Base-by-base conservation (phyloP, 2,329 filamentous ascomycete genomes). In the Hymenoscyphus salicellus region DNA sequence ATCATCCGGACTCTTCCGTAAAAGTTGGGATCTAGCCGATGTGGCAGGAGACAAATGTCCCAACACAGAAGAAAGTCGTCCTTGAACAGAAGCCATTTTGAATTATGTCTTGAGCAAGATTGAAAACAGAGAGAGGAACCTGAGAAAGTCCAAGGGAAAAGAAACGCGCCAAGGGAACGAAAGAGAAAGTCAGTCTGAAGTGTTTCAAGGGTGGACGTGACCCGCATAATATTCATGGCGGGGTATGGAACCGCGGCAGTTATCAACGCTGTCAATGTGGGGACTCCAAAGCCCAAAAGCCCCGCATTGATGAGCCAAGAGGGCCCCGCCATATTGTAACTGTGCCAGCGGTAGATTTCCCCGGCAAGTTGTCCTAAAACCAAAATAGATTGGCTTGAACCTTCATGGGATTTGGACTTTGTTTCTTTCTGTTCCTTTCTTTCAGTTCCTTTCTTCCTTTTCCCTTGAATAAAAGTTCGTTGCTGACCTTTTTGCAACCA, bases 1-100 rank as follows among this genome's bases (percentile, higher is more conserved):
- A 81, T 98, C 94, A 77, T 98, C 93, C 71, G 93, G 86, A 78
- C 96, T 94, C 83, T 97, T 93, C 77, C 87, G 79, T 55, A 89
- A 81, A 55, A 89, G 78, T 77, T 81, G 84, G 66, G 84, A 83
- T 69, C 76, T 78, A 70, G 81, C 78, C 68, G 80, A 79, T 26
- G 62, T 63, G 14, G 49, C 32, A 16, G 70, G 67, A 38, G 75
- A 74, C n/a, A 80, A 64, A 66, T 80, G 79, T 64, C 74, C 75
- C 20, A 78, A 70, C 66, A 81, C 78, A 14, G 78, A 78, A 55
- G 66, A 61, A 4, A 74, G 64, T 63, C 71, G 64, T 57, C 70
- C 65, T 36, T 66, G 63, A 61, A 67, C 65, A 26, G 68, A 63
- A 26, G 66, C 60, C 71, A 73, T 72, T 3, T 52, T 55, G 46